These are phyloP conservation scores for Metschnikowia borealis DNA, from an alignment of 805 yeast genomes.

Conservation along the genomic window DNA sequence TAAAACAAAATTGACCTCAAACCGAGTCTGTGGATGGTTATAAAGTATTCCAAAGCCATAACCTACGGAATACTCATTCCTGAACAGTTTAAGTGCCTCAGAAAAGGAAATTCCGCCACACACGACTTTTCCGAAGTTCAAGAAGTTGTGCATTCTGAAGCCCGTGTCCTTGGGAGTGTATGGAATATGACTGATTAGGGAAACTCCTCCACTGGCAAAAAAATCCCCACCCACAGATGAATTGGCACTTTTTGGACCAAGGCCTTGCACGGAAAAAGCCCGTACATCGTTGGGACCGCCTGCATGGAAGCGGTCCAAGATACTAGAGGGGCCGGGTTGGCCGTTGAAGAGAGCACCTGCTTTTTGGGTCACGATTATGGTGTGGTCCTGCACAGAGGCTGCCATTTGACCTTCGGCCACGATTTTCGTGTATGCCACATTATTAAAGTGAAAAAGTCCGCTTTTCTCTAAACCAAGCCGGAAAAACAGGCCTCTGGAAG, in stretches of 20 bases:
- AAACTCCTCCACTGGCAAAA: conserved; percentile 44
- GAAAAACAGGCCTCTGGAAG: conserved; percentile 37
- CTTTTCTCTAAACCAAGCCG: conserved; percentile 35
- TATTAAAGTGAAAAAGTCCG: conserved; percentile 26
- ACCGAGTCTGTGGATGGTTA: conserved; percentile 55
- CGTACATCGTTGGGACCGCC: conserved; percentile 63
- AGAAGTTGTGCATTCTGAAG: conserved; percentile 46
- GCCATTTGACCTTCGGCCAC: conserved; percentile 39
- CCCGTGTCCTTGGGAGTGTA: conserved; percentile 37
- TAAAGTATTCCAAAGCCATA: conserved; percentile 49
- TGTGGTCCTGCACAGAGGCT: conserved; percentile 15
- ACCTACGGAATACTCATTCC: conserved; percentile 31
- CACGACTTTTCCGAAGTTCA: conserved; percentile 45
- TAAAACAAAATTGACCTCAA: conserved; percentile 52
- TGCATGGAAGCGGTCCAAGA: conserved; percentile 50
- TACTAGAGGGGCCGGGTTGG: conserved; percentile 24
- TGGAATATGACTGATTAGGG: conserved; percentile 43
- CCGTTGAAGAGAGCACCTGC: conserved; percentile 28
- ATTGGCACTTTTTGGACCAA: conserved; percentile 52
- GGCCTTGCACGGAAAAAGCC: conserved; percentile 47
- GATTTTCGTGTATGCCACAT: conserved; percentile 36
- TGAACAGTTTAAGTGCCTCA: conserved; percentile 12
- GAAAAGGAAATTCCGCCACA: conserved; percentile 5
- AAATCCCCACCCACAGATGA: conserved; percentile 52
- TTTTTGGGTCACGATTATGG: conserved; percentile 28